Base-by-base conservation (phyloP, 2,329 filamentous ascomycete genomes). In the Anthostomella pinea region DNA sequence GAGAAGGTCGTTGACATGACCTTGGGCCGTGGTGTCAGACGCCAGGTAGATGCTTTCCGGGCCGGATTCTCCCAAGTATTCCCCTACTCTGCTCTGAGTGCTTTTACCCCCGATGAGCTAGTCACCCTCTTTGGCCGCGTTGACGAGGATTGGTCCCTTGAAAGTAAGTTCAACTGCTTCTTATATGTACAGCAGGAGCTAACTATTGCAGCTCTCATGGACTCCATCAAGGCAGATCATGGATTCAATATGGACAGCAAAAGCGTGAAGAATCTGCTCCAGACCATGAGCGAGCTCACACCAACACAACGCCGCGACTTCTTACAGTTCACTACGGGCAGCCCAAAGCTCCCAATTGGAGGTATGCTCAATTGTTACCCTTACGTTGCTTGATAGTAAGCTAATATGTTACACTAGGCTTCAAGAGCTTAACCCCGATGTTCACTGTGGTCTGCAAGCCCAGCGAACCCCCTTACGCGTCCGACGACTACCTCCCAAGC, bases 391-490 rank as follows among this genome's bases (percentile, higher is more conserved):
- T 19, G 5, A 8, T 33, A 9, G 17, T 9, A 38, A 33, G 43
- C 63, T 71, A 56, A 73, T 52, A 20, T 41, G 21, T 32, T 35
- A 20, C 6, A 36, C 30, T 38, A 96, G 90, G 93, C 42, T 98
- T 98, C 77, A 95, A 94, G 69, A 87, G 83, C 62, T 79, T 98
- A 45, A 97, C 89, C 2, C 93, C 93, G 14, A 96, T 97, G 83
- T 97, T 98, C 61, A 98, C 93, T 3, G 93, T 98, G 45, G 93
- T 98, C 27, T 97, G 93, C 75, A 96, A 96, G 65, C 91, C 91
- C n/a, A 95, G 87, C 63, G 93, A 98, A 59, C 81, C 88, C 11
- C 93, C 93, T 2, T 93, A 90, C 62, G 85, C 83, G 3, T 91
- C 91, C 4, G 93, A 98, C 58, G 93, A 98, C 67, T 98, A 97